Evolutionary conservation across 305 asterid genomes (phyloP).

Genomic region (Nicotiana rustica): DNA sequence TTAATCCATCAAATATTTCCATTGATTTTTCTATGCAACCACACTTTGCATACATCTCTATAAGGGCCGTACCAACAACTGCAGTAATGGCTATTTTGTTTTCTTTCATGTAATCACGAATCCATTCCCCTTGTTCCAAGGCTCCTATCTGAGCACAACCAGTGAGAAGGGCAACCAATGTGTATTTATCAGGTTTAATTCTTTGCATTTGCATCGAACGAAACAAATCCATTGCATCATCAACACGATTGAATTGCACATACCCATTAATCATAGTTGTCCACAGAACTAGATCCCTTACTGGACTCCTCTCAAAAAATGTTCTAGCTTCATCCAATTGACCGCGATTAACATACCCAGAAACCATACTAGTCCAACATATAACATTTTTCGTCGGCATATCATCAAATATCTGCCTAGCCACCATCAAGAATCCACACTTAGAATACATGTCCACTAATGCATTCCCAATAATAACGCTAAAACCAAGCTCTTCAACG

Average conservation of each 20-base stretch:
- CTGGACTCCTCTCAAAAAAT: constrained; percentile 68
- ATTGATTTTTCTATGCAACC: constrained; percentile 66
- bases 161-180: constrained; percentile 71
- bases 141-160: constrained; percentile 81
- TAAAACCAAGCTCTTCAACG: constrained; percentile 49
- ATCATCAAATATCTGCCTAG: constrained; percentile 59
- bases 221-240: constrained; percentile 65
- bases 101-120: constrained; percentile 59
- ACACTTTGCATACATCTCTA: constrained; percentile 82
- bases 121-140: constrained; percentile 71
- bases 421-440: constrained; percentile 62
- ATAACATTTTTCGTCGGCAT: constrained; percentile 60
- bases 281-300: constrained; percentile 72
- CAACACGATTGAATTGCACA: constrained; percentile 66
- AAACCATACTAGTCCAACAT: constrained; percentile 80
- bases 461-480: constrained; percentile 63
- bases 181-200: constrained; percentile 69
- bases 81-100: constrained; percentile 54
- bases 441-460: constrained; percentile 79
- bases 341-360: constrained; percentile 60
- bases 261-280: constrained; percentile 81
- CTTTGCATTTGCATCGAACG: constrained; percentile 62
- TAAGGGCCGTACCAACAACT: constrained; percentile 76
- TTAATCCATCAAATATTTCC: constrained; percentile 53
- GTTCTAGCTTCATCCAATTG: constrained; percentile 61